phyloP scores from a whole-genome alignment of 805 yeast species.

The Ogataea pini region DNA sequence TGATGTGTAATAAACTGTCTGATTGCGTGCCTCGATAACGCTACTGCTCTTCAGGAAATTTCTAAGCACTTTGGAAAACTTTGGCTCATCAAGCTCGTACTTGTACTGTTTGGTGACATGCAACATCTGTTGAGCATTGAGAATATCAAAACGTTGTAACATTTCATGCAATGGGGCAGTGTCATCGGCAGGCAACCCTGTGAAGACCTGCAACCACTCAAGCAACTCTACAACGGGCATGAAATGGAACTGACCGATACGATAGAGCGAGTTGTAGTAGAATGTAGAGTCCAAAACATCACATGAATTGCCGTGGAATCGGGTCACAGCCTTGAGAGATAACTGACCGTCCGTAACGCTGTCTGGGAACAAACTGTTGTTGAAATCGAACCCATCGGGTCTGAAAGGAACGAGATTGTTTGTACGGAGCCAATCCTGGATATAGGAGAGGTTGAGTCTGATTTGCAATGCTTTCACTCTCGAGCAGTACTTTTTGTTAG shows the following conservation, averaged over 20 bases:
- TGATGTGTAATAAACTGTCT: conserved; percentile 26
- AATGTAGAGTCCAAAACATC: conserved; percentile 54
- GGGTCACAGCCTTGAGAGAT: conserved; percentile 31
- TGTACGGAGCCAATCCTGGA: conserved; percentile 91
- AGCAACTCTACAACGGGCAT: conserved; percentile 74
- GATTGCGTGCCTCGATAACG: conserved; percentile 15
- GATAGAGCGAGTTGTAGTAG: conserved; percentile 63
- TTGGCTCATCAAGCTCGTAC: conserved; percentile 79
- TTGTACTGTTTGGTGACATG: conserved; percentile 74
- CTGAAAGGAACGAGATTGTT: conserved; percentile 53
- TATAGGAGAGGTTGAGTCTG: conserved; percentile 76
- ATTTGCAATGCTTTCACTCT: conserved; percentile 88
- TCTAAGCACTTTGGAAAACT: conserved; percentile 55
- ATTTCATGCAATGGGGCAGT: conserved; percentile 62
- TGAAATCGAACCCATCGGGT: conserved; percentile 28
- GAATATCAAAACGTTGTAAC: conserved; percentile 49
- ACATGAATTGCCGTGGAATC: conserved; percentile 31
- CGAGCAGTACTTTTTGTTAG: conserved; percentile 68
- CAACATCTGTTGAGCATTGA: conserved; percentile 70
- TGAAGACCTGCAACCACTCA: conserved; percentile 89
- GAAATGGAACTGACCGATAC: conserved; percentile 65
- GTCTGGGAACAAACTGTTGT: conserved; percentile 37
- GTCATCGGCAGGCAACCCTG: conserved; percentile 50
- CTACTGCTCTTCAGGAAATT: conserved; percentile 41
- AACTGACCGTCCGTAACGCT: conserved; percentile 26